Evolutionary conservation across 2,329 filamentous ascomycete species (phyloP), one percentile per base, ranked within the genome.

Genomic region (Lasiodiplodia citricola): DNA sequence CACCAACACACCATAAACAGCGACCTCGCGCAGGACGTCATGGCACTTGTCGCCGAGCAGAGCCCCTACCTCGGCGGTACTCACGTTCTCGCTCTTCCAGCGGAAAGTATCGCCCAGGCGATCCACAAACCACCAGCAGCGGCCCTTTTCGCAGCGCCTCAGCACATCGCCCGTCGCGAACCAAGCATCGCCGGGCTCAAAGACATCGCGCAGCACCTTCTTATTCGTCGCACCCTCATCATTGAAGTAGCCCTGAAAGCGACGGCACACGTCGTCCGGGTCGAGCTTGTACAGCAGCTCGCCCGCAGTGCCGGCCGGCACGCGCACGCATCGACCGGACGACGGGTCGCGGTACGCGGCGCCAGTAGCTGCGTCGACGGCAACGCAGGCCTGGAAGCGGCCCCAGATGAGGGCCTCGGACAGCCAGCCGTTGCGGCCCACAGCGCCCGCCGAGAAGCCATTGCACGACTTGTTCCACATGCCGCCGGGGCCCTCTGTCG

Each of bases 241-340:
- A 69, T 87, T 86, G 79, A 87, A 90, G 77, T 94, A 94, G 1
- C 92, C 92, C 14, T 87, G 85, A 75, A 92, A 68, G 13, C 44
- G 35, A 11, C 50, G 31, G 4, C 57, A 94, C 8, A 82, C 82
- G 13, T 85, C 80, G 55, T 87, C 85, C 60, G 84, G 80, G 0
- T 88, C 85, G 18, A 91, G 83, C 0, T 83, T 80, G n/a, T 93
- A 87, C 35, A 94, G 80, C 16, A 94, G 91, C 79, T 95, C 92
- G n/a, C 92, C 91, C 5, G 66, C 35, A 25, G 28, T 38, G n/a
- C 37, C 47, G 2, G 23, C 16, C 2, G 1, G 4, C 6, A 44
- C 51, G 16, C 50, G 23, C 37, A 8, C 51, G 63, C 63, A 66
- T 2, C 50, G 35, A 4, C 47, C 57, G 11, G 44, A 47, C 0